phyloP scores from a whole-genome alignment of 306 rosid genomes.

The Quercus mongolica region DNA sequence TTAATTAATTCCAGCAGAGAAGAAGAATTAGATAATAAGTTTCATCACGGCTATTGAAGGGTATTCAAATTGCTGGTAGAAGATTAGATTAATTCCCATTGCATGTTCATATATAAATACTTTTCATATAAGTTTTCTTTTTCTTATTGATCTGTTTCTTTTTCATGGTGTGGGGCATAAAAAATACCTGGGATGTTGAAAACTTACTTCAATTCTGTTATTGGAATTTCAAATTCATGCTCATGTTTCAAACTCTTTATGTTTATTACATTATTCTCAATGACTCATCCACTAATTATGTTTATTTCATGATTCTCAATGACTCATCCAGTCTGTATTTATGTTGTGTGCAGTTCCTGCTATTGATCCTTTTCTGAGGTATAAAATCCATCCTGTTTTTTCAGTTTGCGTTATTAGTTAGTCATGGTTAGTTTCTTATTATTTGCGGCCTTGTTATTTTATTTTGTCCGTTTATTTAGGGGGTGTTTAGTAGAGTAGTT shows the following conservation, averaged over 20 bases:
- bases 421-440: slow-evolving; percentile 12
- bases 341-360: slow-evolving; percentile 83
- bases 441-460: neutral
- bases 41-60: no score
- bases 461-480: neutral
- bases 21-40: no score
- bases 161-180: no score
- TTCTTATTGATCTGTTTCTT: no score
- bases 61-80: no score
- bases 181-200: no score
- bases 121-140: no score
- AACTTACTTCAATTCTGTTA: neutral
- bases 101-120: no score
- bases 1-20: no score
- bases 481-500: no score
- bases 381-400: slow-evolving; percentile 19
- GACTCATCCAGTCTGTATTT: slow-evolving; percentile 73
- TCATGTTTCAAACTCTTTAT: neutral
- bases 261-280: neutral
- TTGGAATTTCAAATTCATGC: slow-evolving; percentile 1
- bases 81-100: no score
- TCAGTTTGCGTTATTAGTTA: neutral
- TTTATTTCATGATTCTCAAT: slow-evolving; percentile 20
- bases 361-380: slow-evolving; percentile 84
- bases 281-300: neutral